Percentiles rank a stretch among this genome's conserved stretches.
Conservation (phyloP, 495 filamentous ascomycete species). For the Penicillium lividum region DNA sequence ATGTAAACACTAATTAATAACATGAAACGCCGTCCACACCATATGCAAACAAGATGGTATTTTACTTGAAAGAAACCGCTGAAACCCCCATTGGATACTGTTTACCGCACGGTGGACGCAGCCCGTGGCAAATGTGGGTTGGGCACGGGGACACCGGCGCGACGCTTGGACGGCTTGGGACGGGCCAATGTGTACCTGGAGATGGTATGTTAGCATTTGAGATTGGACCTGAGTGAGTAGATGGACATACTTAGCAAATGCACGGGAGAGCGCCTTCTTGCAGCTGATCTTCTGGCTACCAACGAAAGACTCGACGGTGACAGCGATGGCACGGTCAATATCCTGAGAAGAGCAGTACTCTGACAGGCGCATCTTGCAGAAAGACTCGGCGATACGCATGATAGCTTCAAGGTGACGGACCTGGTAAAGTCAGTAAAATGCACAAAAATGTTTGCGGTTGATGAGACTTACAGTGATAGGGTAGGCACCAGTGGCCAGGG, state of each 20-base stretch:
- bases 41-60: constrained; percentile 36
- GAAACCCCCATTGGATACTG: not conserved
- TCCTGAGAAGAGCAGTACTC: constrained; percentile 89
- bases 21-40: constrained; percentile 5
- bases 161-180: constrained; percentile 48
- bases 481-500: constrained; percentile 89
- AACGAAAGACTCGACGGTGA: constrained; percentile 95
- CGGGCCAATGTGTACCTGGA: constrained; percentile 49
- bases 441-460: not conserved
- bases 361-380: constrained; percentile 92
- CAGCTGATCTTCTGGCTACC: constrained; percentile 95
- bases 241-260: constrained; percentile 91
- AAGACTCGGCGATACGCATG: constrained; percentile 88
- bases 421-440: constrained; percentile 45
- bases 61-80: constrained; percentile 18
- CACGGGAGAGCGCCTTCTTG: constrained; percentile 94
- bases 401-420: constrained; percentile 97
- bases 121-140: constrained; percentile 30
- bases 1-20: constrained; percentile 1
- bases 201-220: constrained; percentile 19
- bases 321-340: constrained; percentile 95
- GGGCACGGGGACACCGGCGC: constrained; percentile 41
- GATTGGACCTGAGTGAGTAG: not conserved
- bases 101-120: constrained; percentile 19
- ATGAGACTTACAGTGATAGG: constrained; percentile 83